A percentile compares a stretch with the other conserved stretches of the same genome.
Evolutionary conservation across 2,329 filamentous ascomycete genomes (phyloP).

Genomic region (Calonectria crousiana): DNA sequence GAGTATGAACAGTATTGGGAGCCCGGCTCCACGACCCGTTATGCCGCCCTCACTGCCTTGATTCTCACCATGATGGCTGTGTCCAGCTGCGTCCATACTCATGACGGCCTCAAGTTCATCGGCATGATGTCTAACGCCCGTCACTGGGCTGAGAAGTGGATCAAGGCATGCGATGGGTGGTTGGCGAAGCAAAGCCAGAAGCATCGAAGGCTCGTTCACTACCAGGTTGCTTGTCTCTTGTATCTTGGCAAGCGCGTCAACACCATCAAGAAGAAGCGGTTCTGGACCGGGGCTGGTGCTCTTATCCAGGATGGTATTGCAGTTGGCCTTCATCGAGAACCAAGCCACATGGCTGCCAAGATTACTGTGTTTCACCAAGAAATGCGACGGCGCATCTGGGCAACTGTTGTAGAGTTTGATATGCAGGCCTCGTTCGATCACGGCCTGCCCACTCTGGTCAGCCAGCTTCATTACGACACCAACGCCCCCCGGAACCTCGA

Average conservation of each 20-base stretch:
- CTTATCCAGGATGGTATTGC: slow-evolving; percentile 70
- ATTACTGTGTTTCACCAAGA: slow-evolving; percentile 72
- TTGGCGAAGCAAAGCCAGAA: slow-evolving; percentile 69
- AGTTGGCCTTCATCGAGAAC: slow-evolving; percentile 71
- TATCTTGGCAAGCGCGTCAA: slow-evolving; percentile 73
- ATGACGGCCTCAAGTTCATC: slow-evolving; percentile 65
- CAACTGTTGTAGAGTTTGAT: slow-evolving; percentile 72
- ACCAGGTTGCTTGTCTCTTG: slow-evolving; percentile 70
- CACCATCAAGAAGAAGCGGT: slow-evolving; percentile 74
- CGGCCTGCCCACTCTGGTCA: slow-evolving; percentile 68
- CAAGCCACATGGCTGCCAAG: slow-evolving; percentile 65
- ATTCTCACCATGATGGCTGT: slow-evolving; percentile 71
- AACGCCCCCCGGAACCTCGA: slow-evolving; percentile 69
- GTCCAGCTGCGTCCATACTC: slow-evolving; percentile 68
- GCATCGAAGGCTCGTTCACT: slow-evolving; percentile 70
- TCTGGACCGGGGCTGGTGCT: slow-evolving; percentile 69
- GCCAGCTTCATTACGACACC: slow-evolving; percentile 67
- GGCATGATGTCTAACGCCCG: slow-evolving; percentile 70
- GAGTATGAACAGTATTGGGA: slow-evolving; percentile 70
- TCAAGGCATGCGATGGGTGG: slow-evolving; percentile 68
- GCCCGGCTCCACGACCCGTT: slow-evolving; percentile 55
- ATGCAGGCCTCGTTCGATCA: slow-evolving; percentile 73
- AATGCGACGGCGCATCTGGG: slow-evolving; percentile 72
- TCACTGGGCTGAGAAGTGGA: slow-evolving; percentile 67
- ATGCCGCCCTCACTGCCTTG: slow-evolving; percentile 67